Conservation (phyloP, 768 basidiomycete species). For the Kwoniella dejecticola region DNA sequence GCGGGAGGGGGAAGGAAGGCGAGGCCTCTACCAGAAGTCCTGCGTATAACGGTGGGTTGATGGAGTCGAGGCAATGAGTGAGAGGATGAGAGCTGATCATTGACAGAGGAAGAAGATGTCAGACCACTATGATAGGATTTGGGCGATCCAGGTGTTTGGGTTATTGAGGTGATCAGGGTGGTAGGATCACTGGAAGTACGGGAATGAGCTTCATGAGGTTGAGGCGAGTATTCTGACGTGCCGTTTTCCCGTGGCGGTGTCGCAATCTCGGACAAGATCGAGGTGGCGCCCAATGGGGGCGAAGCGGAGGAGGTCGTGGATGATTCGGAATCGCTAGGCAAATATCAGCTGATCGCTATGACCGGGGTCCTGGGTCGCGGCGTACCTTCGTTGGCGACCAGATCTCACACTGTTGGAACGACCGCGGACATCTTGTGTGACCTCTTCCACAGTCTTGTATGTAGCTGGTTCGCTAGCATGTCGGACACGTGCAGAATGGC, state of each 20-base stretch:
- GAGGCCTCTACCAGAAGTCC: conserved; percentile 34
- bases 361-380: not conserved
- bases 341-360: not conserved
- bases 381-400: conserved; percentile 7
- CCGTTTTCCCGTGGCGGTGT: conserved; percentile 7
- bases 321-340: conserved; percentile 25
- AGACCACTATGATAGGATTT: conserved; percentile 8
- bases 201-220: conserved; percentile 14
- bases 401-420: not conserved
- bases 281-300: conserved; percentile 42
- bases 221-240: not conserved
- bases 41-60: conserved; percentile 42
- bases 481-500: not conserved
- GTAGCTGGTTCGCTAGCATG: conserved; percentile 7
- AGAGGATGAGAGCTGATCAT: conserved; percentile 9
- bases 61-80: conserved; percentile 40
- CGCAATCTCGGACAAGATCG: conserved; percentile 35
- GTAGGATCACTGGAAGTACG: conserved; percentile 2
- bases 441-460: too few species aligned
- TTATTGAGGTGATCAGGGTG: not conserved
- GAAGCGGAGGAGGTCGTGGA: conserved; percentile 38
- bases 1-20: conserved; percentile 38
- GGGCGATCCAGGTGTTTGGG: conserved; percentile 3
- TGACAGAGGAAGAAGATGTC: conserved; percentile 12
- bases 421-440: not conserved